A percentile compares a stretch with the other conserved stretches of the same genome.
These are phyloP conservation scores for Sanghuangporus baumii DNA, from an alignment of 1,284 basidiomycete genomes.

Conservation along the genomic window DNA sequence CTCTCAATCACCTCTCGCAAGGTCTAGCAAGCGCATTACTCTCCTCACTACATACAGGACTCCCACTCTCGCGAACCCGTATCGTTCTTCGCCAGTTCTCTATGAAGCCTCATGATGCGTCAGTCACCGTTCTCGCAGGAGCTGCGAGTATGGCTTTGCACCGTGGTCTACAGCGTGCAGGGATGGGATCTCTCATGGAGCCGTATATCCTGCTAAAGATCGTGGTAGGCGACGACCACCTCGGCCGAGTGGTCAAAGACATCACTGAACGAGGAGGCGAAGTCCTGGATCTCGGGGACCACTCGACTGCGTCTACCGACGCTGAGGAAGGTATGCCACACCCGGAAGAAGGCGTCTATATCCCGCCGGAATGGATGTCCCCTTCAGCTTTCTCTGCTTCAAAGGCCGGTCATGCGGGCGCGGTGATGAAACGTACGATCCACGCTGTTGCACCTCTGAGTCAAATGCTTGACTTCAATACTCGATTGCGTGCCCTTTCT, in stretches of 20 bases:
- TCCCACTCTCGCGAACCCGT: constrained; percentile 59
- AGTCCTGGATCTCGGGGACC: constrained; percentile 55
- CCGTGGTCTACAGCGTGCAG: constrained; percentile 49
- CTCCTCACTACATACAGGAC: constrained; percentile 68
- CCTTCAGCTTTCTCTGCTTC: constrained; percentile 50
- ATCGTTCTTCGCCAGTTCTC: constrained; percentile 45
- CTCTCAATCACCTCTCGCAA: constrained; percentile 47
- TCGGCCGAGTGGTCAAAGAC: constrained; percentile 74
- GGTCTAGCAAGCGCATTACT: constrained; percentile 68
- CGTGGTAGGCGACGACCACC: constrained; percentile 53
- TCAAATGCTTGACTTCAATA: constrained; percentile 77
- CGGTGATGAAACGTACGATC: constrained; percentile 51
- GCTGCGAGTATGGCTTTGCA: constrained; percentile 62
- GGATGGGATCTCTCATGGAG: constrained; percentile 67
- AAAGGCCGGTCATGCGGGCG: constrained; percentile 25
- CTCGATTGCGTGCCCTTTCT: constrained; percentile 70
- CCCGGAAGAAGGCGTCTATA: constrained; percentile 56
- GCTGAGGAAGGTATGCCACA: constrained; percentile 44
- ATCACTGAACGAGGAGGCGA: constrained; percentile 72
- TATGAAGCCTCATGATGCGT: constrained; percentile 32
- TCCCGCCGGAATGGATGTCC: constrained; percentile 68
- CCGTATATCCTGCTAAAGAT: constrained; percentile 66
- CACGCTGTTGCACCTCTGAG: constrained; percentile 71
- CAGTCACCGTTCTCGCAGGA: constrained; percentile 53
- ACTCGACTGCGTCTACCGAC: constrained; percentile 28